Base-by-base conservation (phyloP, 441 rosid species). In the Croton laevigatus region DNA sequence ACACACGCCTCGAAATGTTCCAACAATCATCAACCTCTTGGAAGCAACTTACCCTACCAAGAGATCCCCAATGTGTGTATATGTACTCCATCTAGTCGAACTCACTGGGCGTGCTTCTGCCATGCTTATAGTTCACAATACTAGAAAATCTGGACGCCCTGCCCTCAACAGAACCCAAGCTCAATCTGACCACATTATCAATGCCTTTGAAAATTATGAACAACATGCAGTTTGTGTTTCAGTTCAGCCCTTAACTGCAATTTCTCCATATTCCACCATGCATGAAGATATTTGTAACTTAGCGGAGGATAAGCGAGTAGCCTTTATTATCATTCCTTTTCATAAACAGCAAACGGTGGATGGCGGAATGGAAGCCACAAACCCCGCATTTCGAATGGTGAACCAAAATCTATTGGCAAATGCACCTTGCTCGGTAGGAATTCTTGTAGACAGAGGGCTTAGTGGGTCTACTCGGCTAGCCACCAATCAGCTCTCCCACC, bases 41-140 rank as follows among this genome's bases (percentile, higher is more conserved):
- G 97, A 96, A 78, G 96, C 94, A 63, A 87, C 98, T 2, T 62
- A 93, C 75, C 86, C 99, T 5, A 84, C 87, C 27, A 96, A 86
- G 64, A 89, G 77, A 76, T 90, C 98, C 32, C 98, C 99, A 0
- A 80, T 96, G 59, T 85, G 83, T 27, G 81, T 91, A 14, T 89
- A 82, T 20, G 91, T 90, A 45, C 94, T 96, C 71, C 98, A 91
- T 71, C 87, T 96, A 2, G 97, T 96, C 9, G 98, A 96, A 78
- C 97, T 96, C 74, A 96, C 99, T 0, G 98, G 98, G 0, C 88
- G 97, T 20, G 97, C 98, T 20, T 91, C 99, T 0, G 98, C 99
- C 17, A 93, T 96, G 98, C 84, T 96, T 48, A 93, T 93, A 19
- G 97, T 93, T 51, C 99, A 93, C 62, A 90, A 84, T 72, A 89